These are phyloP conservation scores for Orbilia oligospora DNA, from an alignment of 2,329 filamentous ascomycete genomes.

Conservation along the genomic window DNA sequence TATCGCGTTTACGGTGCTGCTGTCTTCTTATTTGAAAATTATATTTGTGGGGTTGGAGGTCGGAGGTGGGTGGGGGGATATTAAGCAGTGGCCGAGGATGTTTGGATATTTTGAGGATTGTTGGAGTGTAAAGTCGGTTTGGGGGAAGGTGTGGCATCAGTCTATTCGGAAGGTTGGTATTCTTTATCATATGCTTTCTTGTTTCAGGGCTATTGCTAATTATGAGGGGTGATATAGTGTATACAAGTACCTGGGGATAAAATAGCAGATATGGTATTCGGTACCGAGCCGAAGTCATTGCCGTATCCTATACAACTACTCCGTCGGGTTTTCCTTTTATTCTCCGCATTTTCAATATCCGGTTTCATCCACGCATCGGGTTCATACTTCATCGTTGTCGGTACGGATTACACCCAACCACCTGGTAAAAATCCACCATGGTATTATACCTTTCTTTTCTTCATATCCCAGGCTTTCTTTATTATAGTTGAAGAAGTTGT, in stretches of 20 bases:
- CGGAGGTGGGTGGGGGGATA: conserved; percentile 12
- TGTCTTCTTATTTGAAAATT: conserved; percentile 2
- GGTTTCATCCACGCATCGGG: conserved; percentile 13
- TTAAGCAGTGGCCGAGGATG: conserved; percentile 1
- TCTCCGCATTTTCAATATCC: conserved; percentile 17
- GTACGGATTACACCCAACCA: conserved; percentile 1
- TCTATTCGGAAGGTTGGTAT: conserved; percentile 11
- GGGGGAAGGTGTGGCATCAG: conserved; percentile 35
- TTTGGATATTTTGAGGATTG: conserved; percentile 23
- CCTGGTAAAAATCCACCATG: not conserved
- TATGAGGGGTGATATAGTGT: not conserved
- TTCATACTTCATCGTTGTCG: conserved; percentile 12
- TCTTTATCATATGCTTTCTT: not conserved
- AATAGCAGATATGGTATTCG: conserved; percentile 6
- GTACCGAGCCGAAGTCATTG: not conserved
- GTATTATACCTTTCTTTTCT: conserved; percentile 27
- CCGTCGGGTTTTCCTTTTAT: conserved; percentile 7
- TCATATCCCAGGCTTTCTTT: conserved; percentile 1
- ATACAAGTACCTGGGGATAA: conserved; percentile 11
- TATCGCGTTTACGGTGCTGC: conserved; percentile 15
- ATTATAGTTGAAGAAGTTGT: conserved; percentile 15
- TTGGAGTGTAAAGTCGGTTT: conserved; percentile 25
- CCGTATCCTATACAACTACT: not conserved
- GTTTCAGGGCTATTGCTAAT: not conserved
- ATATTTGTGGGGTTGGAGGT: conserved; percentile 20